Base-by-base conservation (phyloP, 805 yeast genomes). In the Starmerella bombicola region DNA sequence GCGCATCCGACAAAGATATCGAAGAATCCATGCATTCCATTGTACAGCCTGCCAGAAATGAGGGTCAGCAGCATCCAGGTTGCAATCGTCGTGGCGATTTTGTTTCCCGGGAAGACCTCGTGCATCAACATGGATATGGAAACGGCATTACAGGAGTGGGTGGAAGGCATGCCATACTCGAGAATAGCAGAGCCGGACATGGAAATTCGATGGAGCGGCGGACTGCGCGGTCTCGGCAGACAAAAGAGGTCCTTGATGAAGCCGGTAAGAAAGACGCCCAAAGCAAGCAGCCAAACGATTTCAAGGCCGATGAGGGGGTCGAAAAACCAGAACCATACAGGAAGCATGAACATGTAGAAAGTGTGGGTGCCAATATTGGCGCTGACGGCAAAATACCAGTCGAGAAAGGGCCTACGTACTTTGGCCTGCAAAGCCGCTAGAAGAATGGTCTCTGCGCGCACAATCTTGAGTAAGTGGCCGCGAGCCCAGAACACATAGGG, bases 1-100 rank as follows among this genome's bases (percentile, higher is more conserved):
- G 70, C 1, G 0, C 73, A 61, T 5, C 98, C 98, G 16, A 71
- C 56, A 0, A 62, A 37, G 3, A 91, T 67, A 57, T 91, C 98
- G 18, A 80, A 60, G 45, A 81, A 71, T 2, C 98, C 97, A 62
- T 91, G 98, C 98, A 88, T 88, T 3, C 98, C 98, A 58, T 95
- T 85, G 62, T 91, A 88, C 8, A 88, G 55, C 41, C 98, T 67
- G 15, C 98, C 98, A 45, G 74, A 57, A 1, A 81, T 70, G 45
- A 91, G 64, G 6, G 85, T 73, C 28, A 67, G 44, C 53, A 74
- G 76, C 57, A 85, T 85, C 18, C 71, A 40, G 18, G 35, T 15
- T 35, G 12, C 38, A 30, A 25, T 47, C 50, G 15, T 38, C 30
- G 2, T 8, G 10, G 37, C 36, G 9, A 18, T 28, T 17, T 16